Conservation (phyloP, 2,329 filamentous ascomycete genomes). For the Verticillium isaacii region DNA sequence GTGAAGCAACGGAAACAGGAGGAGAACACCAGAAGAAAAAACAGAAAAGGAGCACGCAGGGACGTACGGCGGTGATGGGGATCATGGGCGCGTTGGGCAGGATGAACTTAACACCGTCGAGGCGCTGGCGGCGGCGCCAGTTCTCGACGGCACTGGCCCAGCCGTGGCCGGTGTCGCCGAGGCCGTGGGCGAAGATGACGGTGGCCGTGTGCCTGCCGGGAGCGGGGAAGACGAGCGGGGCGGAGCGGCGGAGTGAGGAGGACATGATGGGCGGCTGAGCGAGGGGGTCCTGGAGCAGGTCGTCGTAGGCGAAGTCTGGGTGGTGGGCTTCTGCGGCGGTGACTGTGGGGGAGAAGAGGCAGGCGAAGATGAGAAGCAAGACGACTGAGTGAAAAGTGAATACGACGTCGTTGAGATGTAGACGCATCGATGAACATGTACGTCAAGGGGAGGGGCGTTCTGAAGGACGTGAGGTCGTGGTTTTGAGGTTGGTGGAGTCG, state of each 20-base stretch:
- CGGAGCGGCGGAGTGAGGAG: conserved; percentile 12
- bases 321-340: background rate
- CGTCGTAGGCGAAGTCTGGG: background rate
- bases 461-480: background rate
- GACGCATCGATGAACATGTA: background rate
- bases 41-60: background rate
- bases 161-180: conserved; percentile 77
- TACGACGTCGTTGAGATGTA: background rate
- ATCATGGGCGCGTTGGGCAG: conserved; percentile 87
- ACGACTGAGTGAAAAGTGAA: background rate
- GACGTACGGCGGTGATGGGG: conserved; percentile 73
- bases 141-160: conserved; percentile 83
- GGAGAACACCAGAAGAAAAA: background rate
- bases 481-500: background rate
- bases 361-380: background rate
- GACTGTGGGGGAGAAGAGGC: background rate
- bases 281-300: background rate
- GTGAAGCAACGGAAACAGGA: background rate
- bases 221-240: conserved; percentile 70
- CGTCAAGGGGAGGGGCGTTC: background rate
- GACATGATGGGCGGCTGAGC: conserved; percentile 5
- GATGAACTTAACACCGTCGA: conserved; percentile 89
- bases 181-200: conserved; percentile 88
- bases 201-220: conserved; percentile 84
- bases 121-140: conserved; percentile 73